Percentiles rank a stretch among this genome's conserved stretches.
Conservation (phyloP, 805 yeast genomes). For the Candida pseudoglaebosa region DNA sequence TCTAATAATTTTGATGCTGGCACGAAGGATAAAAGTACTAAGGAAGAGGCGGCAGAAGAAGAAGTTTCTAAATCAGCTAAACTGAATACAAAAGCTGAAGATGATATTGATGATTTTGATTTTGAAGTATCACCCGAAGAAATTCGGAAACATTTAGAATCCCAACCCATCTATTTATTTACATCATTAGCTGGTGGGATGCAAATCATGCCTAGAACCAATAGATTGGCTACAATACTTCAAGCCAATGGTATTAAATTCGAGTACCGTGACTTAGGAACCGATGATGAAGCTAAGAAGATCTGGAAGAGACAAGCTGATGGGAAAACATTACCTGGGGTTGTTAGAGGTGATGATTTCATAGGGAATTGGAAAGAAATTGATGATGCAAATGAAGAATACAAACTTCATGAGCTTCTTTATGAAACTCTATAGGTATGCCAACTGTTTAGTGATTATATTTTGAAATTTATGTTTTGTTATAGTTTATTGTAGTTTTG, state of each 20-base stretch:
- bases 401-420: constrained; percentile 56
- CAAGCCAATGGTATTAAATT: constrained; percentile 69
- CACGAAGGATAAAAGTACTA: not conserved
- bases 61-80: not conserved
- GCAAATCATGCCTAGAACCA: constrained; percentile 74
- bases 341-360: constrained; percentile 75
- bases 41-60: constrained; percentile 2
- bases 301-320: constrained; percentile 74
- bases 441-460: not conserved
- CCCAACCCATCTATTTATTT: constrained; percentile 67
- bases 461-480: too few species aligned
- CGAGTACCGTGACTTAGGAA: constrained; percentile 74
- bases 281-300: constrained; percentile 80
- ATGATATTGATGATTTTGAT: constrained; percentile 18
- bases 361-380: constrained; percentile 85
- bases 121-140: constrained; percentile 40
- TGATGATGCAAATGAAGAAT: constrained; percentile 82
- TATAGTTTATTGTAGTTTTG: not conserved
- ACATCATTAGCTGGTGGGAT: constrained; percentile 88
- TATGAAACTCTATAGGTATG: constrained; percentile 59
- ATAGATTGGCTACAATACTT: constrained; percentile 68
- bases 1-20: not conserved
- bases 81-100: constrained; percentile 2
- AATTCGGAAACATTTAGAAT: constrained; percentile 37
- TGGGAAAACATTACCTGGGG: constrained; percentile 78